Conservation (phyloP, 1,284 basidiomycete species). For the Ustilago trichophora region DNA sequence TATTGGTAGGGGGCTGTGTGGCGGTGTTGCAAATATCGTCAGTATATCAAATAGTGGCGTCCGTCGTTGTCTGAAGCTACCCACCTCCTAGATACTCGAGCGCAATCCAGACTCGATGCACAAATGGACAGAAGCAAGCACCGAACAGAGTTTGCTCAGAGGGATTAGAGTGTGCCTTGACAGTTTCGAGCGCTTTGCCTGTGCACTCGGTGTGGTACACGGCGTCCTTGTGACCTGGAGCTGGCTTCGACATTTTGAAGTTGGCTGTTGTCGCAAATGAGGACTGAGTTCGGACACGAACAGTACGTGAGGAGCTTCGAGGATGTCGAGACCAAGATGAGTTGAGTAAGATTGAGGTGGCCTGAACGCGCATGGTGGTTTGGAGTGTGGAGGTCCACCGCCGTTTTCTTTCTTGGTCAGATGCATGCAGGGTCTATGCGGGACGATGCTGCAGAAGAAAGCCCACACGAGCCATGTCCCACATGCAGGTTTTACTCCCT, state of each 20-base stretch:
- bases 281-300: too few relatives aligned
- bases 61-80: too few relatives aligned
- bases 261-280: background rate
- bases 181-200: conserved; percentile 72
- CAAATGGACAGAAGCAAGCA: conserved; percentile 78
- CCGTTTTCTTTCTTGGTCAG: too few relatives aligned
- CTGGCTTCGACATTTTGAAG: conserved; percentile 40
- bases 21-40: too few relatives aligned
- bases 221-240: conserved; percentile 46
- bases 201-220: conserved; percentile 69
- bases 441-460: too few relatives aligned
- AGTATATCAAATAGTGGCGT: too few relatives aligned
- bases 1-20: conserved; percentile 62
- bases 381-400: conserved; percentile 15
- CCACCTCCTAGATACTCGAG: conserved; percentile 69
- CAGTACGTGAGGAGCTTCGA: background rate
- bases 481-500: too few relatives aligned
- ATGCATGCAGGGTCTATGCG: too few relatives aligned
- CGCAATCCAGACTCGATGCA: conserved; percentile 76
- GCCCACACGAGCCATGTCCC: too few relatives aligned
- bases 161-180: conserved; percentile 69
- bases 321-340: background rate
- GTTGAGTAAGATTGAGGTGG: background rate
- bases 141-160: conserved; percentile 72
- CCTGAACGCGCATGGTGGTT: conserved; percentile 3